phyloP scores from a whole-genome alignment of 2,329 filamentous ascomycete species.

The Metarhizium rileyi region DNA sequence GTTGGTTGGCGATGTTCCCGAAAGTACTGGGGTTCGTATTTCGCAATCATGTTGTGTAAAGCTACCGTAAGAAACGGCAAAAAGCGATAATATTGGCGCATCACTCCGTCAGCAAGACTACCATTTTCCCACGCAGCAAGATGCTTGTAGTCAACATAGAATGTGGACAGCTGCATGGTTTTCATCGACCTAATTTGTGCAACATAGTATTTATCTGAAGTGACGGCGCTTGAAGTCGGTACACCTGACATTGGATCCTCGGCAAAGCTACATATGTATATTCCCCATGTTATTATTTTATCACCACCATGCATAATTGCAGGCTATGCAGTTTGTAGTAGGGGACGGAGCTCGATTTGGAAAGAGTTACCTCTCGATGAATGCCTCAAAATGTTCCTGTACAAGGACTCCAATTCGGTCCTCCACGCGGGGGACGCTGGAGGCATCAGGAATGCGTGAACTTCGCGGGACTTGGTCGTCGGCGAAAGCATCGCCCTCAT shows the following conservation, averaged over 20 bases:
- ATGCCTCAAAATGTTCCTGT: conserved; percentile 67
- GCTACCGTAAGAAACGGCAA: conserved; percentile 82
- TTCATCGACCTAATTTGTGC: conserved; percentile 73
- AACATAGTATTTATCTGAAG: conserved; percentile 75
- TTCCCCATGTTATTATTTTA: not conserved
- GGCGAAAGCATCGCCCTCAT: conserved; percentile 51
- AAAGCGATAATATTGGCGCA: conserved; percentile 89
- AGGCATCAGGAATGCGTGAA: conserved; percentile 35
- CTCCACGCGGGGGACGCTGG: conserved; percentile 59
- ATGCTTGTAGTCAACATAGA: conserved; percentile 84
- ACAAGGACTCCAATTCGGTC: conserved; percentile 68
- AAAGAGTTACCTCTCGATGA: conserved; percentile 70
- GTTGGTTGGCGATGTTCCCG: conserved; percentile 81
- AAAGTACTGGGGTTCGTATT: conserved; percentile 91
- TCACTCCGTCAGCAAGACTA: conserved; percentile 74
- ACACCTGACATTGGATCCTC: conserved; percentile 58
- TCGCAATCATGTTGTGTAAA: conserved; percentile 86
- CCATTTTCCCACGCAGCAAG: conserved; percentile 68
- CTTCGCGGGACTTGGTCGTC: conserved; percentile 52
- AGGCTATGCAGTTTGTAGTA: no score
- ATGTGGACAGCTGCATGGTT: conserved; percentile 66
- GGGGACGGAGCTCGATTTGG: no score
- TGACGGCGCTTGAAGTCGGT: conserved; percentile 59
- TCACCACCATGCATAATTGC: no score
- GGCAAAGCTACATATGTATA: conserved; percentile 43